Percentiles rank a stretch among this genome's conserved stretches.
Conservation (phyloP, 73 alveolate species). For the Paramecium octaurelia region DNA sequence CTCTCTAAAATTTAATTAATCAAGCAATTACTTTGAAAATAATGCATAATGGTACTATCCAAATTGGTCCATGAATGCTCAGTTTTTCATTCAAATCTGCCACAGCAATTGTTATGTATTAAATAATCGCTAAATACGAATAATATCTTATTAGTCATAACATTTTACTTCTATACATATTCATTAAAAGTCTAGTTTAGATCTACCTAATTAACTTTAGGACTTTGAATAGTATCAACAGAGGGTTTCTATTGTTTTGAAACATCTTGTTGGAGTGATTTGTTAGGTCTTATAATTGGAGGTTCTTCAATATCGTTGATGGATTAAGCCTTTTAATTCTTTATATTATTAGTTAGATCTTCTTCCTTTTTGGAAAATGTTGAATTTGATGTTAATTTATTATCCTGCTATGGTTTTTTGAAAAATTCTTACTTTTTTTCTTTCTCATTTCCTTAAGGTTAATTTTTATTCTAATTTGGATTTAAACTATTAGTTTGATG, state of each 20-base stretch:
- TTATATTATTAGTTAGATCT: neutral
- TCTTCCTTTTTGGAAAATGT: neutral
- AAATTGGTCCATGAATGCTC: neutral
- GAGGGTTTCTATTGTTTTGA: neutral
- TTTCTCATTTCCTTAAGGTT: neutral
- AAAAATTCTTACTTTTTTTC: neutral
- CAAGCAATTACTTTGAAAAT: neutral
- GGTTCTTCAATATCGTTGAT: neutral
- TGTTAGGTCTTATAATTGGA: neutral
- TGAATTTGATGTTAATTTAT: neutral
- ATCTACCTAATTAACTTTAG: neutral
- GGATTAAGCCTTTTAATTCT: neutral
- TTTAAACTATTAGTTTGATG: neutral
- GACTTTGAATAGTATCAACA: neutral
- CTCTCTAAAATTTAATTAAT: neutral
- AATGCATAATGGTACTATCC: slow-evolving; percentile 11
- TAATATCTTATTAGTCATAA: neutral
- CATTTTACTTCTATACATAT: neutral
- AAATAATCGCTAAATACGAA: neutral
- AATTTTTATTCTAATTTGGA: neutral
- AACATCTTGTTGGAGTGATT: neutral
- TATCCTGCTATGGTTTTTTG: neutral
- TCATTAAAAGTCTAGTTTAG: neutral
- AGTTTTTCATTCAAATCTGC: slow-evolving; percentile 33
- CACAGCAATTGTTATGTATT: neutral